Base-by-base conservation (phyloP, 208 protist species). In the Leishmania lainsoni region DNA sequence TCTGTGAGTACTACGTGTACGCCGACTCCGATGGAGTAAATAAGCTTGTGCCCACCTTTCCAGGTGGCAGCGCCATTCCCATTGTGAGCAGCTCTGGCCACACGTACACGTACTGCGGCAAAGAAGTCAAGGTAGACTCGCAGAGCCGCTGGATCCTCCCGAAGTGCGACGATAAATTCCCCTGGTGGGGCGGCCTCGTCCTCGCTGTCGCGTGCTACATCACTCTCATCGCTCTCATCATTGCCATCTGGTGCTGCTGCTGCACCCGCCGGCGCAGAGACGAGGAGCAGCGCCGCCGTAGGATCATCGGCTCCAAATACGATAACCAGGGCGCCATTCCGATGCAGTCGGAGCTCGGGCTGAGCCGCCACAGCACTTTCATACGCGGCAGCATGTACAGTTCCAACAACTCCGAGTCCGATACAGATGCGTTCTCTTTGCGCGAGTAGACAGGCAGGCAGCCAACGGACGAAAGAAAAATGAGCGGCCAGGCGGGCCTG, bases 1-100 rank as follows among this genome's bases (percentile, higher is more conserved):
- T 95, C 14, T 95, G 91, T 76, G 89, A 90, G 80, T 83, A 75
- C 68, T 93, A 93, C 84, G 74, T 86, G 10, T 93, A 90, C 78
- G 71, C 83, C n/a, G 58, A 77, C 32, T 83, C 77, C 35, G 91
- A 95, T 81, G 59, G 66, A 39, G 83, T 84, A 5, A 84, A 80
- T 65, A 22, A 63, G 12, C 12, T 89, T 71, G 80, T 84, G 66
- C 85, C 89, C 29, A 92, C 89, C 20, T 92, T 84, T 79, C 83
- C 85, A n/a, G 76, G 86, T 51, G 89, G 89, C 51, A 79, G 76
- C 81, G 58, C 79, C 32, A 90, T 92, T 59, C 56, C 79, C 1
- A 32, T 79, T 9, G 68, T 77, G 6, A 70, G 68, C 66, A 76
- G 58, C 22, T 52, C 77, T 49, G 58, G 76, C 35, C 56, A 80